These are phyloP conservation scores for Lentinula aciculospora DNA, from an alignment of 768 basidiomycete genomes.

Conservation along the genomic window DNA sequence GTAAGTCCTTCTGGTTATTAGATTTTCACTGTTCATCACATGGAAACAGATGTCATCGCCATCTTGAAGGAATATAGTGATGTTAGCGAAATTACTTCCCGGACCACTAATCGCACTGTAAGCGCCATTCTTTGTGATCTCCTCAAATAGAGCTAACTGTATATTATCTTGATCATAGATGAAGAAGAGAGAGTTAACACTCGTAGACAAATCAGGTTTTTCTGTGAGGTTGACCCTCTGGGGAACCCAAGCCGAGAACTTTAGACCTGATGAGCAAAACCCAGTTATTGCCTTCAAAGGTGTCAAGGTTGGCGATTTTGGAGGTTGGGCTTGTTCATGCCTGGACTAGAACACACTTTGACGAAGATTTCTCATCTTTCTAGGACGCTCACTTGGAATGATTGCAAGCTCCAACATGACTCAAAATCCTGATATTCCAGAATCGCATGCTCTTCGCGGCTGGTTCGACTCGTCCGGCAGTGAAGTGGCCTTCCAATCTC, in stretches of 20 bases:
- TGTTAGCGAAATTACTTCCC: slow-evolving; percentile 67
- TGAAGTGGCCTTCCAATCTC: slow-evolving; percentile 62
- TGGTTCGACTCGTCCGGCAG: slow-evolving; percentile 84
- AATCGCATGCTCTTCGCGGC: slow-evolving; percentile 79
- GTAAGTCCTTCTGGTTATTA: slow-evolving; percentile 37
- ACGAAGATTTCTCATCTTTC: neutral
- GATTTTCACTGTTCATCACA: slow-evolving; percentile 8
- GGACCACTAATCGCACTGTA: slow-evolving; percentile 66
- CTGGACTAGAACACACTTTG: neutral
- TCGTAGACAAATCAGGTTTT: slow-evolving; percentile 80
- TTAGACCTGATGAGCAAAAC: slow-evolving; percentile 41
- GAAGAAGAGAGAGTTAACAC: slow-evolving; percentile 80
- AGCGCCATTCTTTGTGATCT: slow-evolving; percentile 10
- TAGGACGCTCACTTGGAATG: slow-evolving; percentile 84
- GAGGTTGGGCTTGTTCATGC: slow-evolving; percentile 39
- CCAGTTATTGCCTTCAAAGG: slow-evolving; percentile 92
- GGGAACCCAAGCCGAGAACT: slow-evolving; percentile 93
- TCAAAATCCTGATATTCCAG: slow-evolving; percentile 89
- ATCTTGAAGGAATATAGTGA: slow-evolving; percentile 76
- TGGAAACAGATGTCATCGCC: slow-evolving; percentile 71
- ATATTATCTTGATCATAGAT: slow-evolving; percentile 41
- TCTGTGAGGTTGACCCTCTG: slow-evolving; percentile 86
- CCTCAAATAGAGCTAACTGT: neutral
- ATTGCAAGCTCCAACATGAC: slow-evolving; percentile 74
- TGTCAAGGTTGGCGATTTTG: slow-evolving; percentile 89